phyloP scores from a whole-genome alignment of 1,284 basidiomycete genomes.

The Ceratobasidium sp. region DNA sequence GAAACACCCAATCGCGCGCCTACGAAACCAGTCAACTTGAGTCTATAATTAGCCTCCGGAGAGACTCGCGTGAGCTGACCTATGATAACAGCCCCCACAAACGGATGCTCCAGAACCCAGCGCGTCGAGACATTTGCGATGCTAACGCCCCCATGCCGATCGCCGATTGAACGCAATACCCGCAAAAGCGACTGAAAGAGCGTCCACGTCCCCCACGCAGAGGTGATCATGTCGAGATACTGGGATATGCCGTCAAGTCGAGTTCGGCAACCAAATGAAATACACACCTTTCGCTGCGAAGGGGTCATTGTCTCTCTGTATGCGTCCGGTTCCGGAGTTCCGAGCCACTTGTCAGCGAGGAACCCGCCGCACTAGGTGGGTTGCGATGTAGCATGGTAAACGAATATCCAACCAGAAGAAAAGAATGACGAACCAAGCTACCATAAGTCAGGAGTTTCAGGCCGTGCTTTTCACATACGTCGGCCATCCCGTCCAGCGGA shows the following conservation, averaged over 20 bases:
- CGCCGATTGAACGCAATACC: conserved; percentile 70
- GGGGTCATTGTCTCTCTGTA: conserved; percentile 74
- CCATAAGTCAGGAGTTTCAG: conserved; percentile 84
- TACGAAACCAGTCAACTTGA: conserved; percentile 50
- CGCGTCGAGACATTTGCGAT: conserved; percentile 81
- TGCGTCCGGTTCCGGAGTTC: conserved; percentile 71
- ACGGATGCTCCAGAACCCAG: conserved; percentile 81
- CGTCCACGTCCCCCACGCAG: conserved; percentile 79
- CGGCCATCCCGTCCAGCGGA: conserved; percentile 77
- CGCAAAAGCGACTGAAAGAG: conserved; percentile 74
- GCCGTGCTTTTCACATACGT: conserved; percentile 75
- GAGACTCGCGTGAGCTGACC: conserved; percentile 57
- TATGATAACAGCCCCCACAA: conserved; percentile 80
- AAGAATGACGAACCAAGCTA: conserved; percentile 66
- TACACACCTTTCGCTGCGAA: conserved; percentile 78
- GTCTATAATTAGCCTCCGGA: neutral
- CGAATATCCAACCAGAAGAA: neutral
- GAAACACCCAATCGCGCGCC: conserved; percentile 80
- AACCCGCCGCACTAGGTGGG: conserved; percentile 77
- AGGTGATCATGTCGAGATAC: conserved; percentile 84
- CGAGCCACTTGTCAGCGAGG: conserved; percentile 78
- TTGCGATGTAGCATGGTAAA: neutral
- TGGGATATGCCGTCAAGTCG: conserved; percentile 51
- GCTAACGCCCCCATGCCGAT: conserved; percentile 71
- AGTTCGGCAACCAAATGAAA: conserved; percentile 42